phyloP scores from a whole-genome alignment of 495 filamentous ascomycete genomes.

The Trichoderma gamsii region DNA sequence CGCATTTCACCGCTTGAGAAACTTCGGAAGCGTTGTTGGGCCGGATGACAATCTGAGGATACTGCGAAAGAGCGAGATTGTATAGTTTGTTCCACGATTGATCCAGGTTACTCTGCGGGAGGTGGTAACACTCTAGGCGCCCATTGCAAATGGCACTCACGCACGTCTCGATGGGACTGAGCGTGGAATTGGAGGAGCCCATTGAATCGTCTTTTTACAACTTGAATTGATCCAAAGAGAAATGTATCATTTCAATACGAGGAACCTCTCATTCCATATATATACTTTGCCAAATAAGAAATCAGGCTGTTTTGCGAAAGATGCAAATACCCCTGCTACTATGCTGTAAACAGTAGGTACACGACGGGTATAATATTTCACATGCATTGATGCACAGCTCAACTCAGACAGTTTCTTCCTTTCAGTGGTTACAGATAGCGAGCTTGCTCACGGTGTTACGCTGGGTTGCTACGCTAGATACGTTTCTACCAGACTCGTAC shows the following conservation, averaged over 20 bases:
- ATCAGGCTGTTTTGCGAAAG: not conserved
- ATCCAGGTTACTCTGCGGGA: slow-evolving; percentile 36
- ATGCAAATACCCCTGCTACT: not conserved
- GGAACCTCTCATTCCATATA: not conserved
- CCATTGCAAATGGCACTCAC: slow-evolving; percentile 36
- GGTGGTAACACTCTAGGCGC: slow-evolving; percentile 36
- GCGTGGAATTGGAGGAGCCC: not conserved
- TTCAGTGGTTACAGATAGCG: not conserved
- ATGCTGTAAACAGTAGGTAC: not conserved
- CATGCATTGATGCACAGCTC: not conserved
- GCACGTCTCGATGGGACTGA: slow-evolving; percentile 30
- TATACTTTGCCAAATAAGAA: not conserved
- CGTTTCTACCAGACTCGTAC: too few relatives aligned
- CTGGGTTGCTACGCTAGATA: not conserved
- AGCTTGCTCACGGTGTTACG: not conserved
- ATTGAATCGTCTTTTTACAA: not conserved
- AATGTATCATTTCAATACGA: too few relatives aligned
- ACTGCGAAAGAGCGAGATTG: slow-evolving; percentile 58
- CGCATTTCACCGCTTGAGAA: slow-evolving; percentile 54
- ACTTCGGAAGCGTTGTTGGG: slow-evolving; percentile 55
- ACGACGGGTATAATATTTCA: not conserved
- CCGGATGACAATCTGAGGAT: slow-evolving; percentile 56
- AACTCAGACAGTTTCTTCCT: not conserved
- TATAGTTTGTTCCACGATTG: slow-evolving; percentile 45
- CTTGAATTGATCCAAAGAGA: too few relatives aligned